Percentiles rank a stretch among this genome's conserved stretches.
Evolutionary conservation across 257 asterid species (phyloP).

Genomic region (Solanum sitiens): DNA sequence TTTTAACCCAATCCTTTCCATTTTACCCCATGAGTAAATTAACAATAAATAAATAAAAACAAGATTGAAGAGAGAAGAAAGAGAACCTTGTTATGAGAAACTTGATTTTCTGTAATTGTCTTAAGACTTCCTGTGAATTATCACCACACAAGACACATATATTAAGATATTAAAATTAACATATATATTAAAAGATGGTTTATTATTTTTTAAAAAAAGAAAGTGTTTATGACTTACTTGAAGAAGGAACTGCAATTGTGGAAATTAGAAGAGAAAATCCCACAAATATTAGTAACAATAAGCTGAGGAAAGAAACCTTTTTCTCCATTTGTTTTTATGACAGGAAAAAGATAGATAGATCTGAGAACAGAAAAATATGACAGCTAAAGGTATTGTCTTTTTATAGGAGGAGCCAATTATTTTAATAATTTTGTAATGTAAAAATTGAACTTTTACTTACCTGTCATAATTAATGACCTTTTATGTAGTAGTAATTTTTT

Average conservation of each 20-base stretch:
- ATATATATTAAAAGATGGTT: not conserved
- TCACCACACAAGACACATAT: not conserved
- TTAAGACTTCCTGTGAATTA: conserved; percentile 29
- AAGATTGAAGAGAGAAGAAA: not conserved
- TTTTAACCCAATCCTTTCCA: not conserved
- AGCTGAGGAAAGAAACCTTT: not conserved
- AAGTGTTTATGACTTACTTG: conserved; percentile 14
- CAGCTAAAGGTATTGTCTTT: not conserved
- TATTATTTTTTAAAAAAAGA: too few relatives aligned
- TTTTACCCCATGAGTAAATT: not conserved
- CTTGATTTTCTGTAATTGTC: conserved; percentile 2
- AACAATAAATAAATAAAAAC: not conserved
- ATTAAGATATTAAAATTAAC: not conserved
- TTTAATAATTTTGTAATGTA: not conserved
- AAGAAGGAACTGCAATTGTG: conserved; percentile 25
- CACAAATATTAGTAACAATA: conserved; percentile 6
- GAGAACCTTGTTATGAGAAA: not conserved
- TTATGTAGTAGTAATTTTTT: not conserved
- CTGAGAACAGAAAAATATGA: not conserved
- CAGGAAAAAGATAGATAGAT: not conserved
- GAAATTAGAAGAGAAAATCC: conserved; percentile 12
- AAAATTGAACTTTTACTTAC: not conserved
- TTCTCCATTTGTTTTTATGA: not conserved
- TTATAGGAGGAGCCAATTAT: not conserved
- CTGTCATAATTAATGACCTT: not conserved